Percentiles rank a stretch among this genome's conserved stretches.
Conservation (phyloP, 768 basidiomycete species). For the Trametes cubensis region DNA sequence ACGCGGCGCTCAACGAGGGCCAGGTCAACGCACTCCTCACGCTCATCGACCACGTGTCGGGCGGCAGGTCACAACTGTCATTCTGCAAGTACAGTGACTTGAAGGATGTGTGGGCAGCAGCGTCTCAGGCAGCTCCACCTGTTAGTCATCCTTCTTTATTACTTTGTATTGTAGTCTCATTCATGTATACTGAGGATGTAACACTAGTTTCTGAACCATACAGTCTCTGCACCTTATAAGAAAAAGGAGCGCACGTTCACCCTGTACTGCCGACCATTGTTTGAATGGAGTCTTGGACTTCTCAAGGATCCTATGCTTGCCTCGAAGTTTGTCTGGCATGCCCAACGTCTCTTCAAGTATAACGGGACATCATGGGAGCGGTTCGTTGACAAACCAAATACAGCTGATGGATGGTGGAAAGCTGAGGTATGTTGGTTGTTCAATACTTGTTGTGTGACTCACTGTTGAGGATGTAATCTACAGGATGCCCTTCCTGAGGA, state of each 20-base stretch:
- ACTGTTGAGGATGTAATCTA: not conserved
- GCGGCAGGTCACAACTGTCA: too few species aligned
- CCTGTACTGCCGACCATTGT: constrained; percentile 29
- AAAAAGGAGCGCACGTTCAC: constrained; percentile 22
- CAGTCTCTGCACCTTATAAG: constrained; percentile 11
- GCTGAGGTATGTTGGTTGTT: constrained; percentile 36
- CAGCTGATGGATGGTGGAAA: constrained; percentile 40
- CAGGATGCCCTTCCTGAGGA: constrained; percentile 1
- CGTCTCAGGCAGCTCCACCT: too few species aligned
- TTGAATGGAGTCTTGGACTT: too few species aligned
- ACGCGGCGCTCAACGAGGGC: too few species aligned
- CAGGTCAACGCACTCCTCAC: too few species aligned
- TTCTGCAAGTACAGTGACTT: too few species aligned
- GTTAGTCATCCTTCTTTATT: too few species aligned
- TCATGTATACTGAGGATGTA: too few species aligned
- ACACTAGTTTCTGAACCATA: not conserved
- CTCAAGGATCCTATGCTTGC: too few species aligned
- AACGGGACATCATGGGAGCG: constrained; percentile 32
- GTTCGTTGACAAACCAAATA: constrained; percentile 43
- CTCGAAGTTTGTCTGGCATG: constrained; percentile 38
- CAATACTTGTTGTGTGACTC: not conserved
- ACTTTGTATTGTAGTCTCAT: constrained; percentile 9
- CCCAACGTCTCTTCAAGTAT: constrained; percentile 34
- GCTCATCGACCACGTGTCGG: too few species aligned
- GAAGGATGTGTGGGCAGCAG: too few species aligned